Percentiles rank a stretch among this genome's conserved stretches.
These are phyloP conservation scores for Cokeromyces recurvatus DNA, from an alignment of 371 early-diverging fungal species.

Conservation along the genomic window DNA sequence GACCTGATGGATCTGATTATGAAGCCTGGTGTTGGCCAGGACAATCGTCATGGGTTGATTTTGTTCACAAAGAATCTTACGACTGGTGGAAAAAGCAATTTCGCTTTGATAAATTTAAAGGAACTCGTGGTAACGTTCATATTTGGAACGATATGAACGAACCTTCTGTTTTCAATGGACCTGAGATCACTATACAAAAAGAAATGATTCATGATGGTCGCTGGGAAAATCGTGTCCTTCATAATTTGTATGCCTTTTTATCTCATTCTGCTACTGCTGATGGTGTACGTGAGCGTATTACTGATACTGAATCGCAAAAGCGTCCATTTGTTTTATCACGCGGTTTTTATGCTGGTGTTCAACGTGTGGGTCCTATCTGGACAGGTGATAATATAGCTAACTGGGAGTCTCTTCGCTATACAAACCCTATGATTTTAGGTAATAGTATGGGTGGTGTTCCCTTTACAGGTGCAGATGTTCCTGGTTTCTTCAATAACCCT, in stretches of 20 bases:
- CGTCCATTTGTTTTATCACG: constrained; percentile 87
- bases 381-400: constrained; percentile 86
- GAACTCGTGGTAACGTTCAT: constrained; percentile 70
- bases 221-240: constrained; percentile 86
- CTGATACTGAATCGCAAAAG: constrained; percentile 33
- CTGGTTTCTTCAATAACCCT: constrained; percentile 91
- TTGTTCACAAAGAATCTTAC: constrained; percentile 71
- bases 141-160: constrained; percentile 97
- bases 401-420: constrained; percentile 76
- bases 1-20: constrained; percentile 62
- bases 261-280: constrained; percentile 57
- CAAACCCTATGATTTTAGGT: constrained; percentile 80
- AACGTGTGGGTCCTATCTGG: constrained; percentile 88
- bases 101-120: constrained; percentile 63
- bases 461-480: constrained; percentile 88
- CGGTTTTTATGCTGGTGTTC: constrained; percentile 88
- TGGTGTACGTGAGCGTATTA: constrained; percentile 42
- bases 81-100: constrained; percentile 82
- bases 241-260: constrained; percentile 80
- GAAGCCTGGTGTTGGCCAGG: constrained; percentile 96
- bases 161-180: constrained; percentile 86
- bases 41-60: constrained; percentile 86
- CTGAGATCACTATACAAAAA: constrained; percentile 91
- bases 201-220: constrained; percentile 73
- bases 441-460: constrained; percentile 71